Evolutionary conservation across 139 green algal species (phyloP).

Genomic region (Picochlorum sp.): DNA sequence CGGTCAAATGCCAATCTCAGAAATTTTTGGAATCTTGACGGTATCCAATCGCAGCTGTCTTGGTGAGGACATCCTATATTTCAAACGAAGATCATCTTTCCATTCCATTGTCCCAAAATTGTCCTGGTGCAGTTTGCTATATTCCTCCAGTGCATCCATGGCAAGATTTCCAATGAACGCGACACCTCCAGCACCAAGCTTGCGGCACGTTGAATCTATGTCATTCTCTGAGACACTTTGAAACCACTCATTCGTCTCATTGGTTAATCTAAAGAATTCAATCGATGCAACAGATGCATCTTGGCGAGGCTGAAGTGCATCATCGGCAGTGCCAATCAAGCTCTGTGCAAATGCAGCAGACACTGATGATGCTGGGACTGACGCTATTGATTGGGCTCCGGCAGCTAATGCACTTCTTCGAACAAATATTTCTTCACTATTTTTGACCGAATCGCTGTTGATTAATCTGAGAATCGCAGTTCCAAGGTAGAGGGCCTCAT

Average conservation of each 20-base stretch:
- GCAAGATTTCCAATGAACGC: neutral
- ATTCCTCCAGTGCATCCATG: neutral
- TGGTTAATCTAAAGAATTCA: neutral
- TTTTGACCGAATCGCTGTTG: conserved; percentile 35
- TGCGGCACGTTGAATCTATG: neutral
- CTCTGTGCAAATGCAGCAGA: conserved; percentile 20
- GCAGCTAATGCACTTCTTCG: conserved; percentile 53
- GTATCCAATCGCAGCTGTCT: no score
- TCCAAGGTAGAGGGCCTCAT: conserved; percentile 35
- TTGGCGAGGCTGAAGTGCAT: neutral
- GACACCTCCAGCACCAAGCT: neutral
- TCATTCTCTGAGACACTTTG: neutral
- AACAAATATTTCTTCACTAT: conserved; percentile 55
- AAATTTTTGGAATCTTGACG: no score
- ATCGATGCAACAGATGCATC: neutral
- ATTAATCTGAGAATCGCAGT: conserved; percentile 63
- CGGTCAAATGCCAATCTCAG: no score
- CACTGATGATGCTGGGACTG: conserved; percentile 25
- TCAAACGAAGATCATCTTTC: no score
- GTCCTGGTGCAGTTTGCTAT: neutral
- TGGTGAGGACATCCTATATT: no score
- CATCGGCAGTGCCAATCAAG: no score
- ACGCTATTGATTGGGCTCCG: conserved; percentile 18
- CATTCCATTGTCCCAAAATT: no score
- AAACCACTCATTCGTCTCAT: neutral